Base-by-base conservation (phyloP, 2,329 filamentous ascomycete genomes). In the Penicillium sp. region DNA sequence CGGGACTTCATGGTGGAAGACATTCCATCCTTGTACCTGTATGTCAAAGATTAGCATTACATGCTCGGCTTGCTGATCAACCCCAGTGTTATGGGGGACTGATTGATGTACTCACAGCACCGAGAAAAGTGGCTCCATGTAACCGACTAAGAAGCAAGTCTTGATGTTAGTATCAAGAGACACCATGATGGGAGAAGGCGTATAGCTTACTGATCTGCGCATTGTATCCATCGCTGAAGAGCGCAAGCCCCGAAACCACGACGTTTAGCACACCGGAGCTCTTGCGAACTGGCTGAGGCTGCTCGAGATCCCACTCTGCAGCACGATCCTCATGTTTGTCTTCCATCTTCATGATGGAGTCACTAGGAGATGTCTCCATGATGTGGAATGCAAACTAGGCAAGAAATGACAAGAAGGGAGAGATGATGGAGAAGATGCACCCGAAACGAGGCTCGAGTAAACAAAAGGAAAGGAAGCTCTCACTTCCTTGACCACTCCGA, bases 1-100 rank as follows among this genome's bases (percentile, higher is more conserved):
- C 81, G 74, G 3, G 77, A 74, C 63, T 80, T 80, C 62, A 82
- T 79, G 8, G 71, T 64, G 5, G 58, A 54, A 1, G 68, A 70
- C 60, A 72, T 66, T 40, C 58, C 63, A n/a, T 71, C 55, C 24
- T 64, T 65, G 61, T 74, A 74, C 9, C 64, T 66, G 31, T 18
- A 33, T 5, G 10, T 5, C 24, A 28, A 18, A 37, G 7, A 18
- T 34, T 14, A 46, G 33, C 4, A 14, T 24, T 8, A 19, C 3
- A 31, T 9, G 7, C 16, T 34, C 14, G n/a, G 10, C 9, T 33
- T 14, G 5, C 13, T 33, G 10, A 14, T 33, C 31, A 13, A n/a
- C 9, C 8, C n/a, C 6, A 9, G 9, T 4, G 13, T 40, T 11
- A n/a, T 23, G 18, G 23, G 18, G 18, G 11, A 11, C 10, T 24